Percentiles rank a stretch among this genome's conserved stretches.
These are phyloP conservation scores for Blastomyces silverae DNA, from an alignment of 2,329 filamentous ascomycete genomes.

Conservation along the genomic window DNA sequence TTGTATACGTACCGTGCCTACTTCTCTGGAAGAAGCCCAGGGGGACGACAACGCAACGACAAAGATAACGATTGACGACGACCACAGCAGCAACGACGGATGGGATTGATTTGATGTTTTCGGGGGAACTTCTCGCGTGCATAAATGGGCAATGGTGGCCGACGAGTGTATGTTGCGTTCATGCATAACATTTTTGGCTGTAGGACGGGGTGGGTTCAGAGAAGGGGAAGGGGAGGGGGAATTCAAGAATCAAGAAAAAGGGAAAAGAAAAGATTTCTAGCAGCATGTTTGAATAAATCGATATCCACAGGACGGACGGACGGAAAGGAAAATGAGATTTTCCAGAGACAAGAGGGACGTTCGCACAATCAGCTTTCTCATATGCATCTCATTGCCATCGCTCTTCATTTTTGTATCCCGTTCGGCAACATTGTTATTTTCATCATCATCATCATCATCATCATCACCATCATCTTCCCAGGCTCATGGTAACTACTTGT, in stretches of 20 bases:
- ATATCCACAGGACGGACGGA: background rate
- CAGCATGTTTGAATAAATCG: background rate
- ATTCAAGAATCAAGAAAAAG: background rate
- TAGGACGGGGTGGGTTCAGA: background rate
- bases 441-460: background rate
- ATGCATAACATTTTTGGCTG: background rate
- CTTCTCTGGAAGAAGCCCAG: background rate
- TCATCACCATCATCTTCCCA: background rate
- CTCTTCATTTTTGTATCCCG: background rate
- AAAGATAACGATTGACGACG: background rate
- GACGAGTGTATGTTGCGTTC: too few relatives aligned
- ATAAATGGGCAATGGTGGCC: background rate
- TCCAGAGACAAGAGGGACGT: background rate
- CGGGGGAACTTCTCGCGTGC: background rate
- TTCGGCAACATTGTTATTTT: too few relatives aligned
- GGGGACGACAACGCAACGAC: background rate
- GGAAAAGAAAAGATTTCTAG: background rate
- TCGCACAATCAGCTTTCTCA: background rate
- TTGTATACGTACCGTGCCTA: background rate
- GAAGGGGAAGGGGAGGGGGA: background rate
- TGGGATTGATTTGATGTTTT: constrained; percentile 1
- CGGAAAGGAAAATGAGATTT: background rate
- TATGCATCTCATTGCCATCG: background rate
- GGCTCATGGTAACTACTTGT: background rate
- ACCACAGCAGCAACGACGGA: background rate